Conservation (phyloP, 495 filamentous ascomycete genomes). For the Apodospora peruviana region DNA sequence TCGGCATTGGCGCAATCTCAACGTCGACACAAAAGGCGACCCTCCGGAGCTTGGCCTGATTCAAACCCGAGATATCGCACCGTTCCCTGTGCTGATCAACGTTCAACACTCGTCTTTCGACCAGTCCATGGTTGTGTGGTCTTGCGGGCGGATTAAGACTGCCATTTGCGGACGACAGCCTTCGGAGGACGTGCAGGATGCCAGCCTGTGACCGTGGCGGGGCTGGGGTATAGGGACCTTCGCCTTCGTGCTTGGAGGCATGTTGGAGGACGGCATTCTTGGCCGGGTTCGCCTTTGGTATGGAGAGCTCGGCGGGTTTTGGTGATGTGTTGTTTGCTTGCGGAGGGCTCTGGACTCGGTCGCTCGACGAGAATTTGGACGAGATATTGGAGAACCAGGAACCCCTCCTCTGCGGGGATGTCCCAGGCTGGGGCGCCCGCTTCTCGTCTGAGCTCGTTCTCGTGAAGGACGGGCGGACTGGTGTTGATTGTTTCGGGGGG, state of each 20-base stretch:
- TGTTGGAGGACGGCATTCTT: slow-evolving; percentile 51
- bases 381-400: slow-evolving; percentile 93
- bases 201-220: slow-evolving; percentile 64
- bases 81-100: slow-evolving; percentile 73
- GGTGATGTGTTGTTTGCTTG: slow-evolving; percentile 34
- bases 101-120: slow-evolving; percentile 78
- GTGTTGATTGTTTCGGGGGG: slow-evolving; percentile 10
- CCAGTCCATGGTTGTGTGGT: slow-evolving; percentile 51
- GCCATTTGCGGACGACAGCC: slow-evolving; percentile 67
- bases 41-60: slow-evolving; percentile 71
- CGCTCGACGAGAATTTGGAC: slow-evolving; percentile 77
- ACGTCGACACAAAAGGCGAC: slow-evolving; percentile 97
- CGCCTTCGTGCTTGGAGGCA: slow-evolving; percentile 41
- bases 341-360: slow-evolving; percentile 39
- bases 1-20: slow-evolving; percentile 71
- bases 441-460: slow-evolving; percentile 32
- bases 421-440: slow-evolving; percentile 12
- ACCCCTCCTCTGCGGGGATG: slow-evolving; percentile 51
- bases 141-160: slow-evolving; percentile 31
- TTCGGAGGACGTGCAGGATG: slow-evolving; percentile 75
- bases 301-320: slow-evolving; percentile 51
- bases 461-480: slow-evolving; percentile 26
- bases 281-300: slow-evolving; percentile 46
- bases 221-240: slow-evolving; percentile 60
- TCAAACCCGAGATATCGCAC: slow-evolving; percentile 71